Conservation (phyloP, 805 yeast genomes). For the Brettanomyces sp. region DNA sequence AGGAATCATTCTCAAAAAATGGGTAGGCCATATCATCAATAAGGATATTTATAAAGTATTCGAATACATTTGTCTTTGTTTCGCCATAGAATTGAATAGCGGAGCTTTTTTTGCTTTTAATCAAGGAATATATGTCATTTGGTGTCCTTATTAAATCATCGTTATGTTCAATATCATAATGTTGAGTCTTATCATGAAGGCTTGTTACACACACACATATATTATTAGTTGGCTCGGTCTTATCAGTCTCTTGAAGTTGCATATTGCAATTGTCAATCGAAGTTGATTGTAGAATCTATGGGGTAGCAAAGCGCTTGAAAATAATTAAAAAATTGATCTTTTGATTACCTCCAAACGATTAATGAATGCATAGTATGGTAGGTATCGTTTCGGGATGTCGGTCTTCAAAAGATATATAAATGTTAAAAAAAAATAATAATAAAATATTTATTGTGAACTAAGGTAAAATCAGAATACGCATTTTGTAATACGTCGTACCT, state of each 20-base stretch:
- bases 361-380: too few relatives aligned
- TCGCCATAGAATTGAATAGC: not conserved
- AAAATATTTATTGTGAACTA: too few relatives aligned
- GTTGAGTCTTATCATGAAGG: not conserved
- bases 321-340: too few relatives aligned
- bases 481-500: too few relatives aligned
- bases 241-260: not conserved
- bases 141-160: not conserved
- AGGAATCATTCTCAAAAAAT: not conserved
- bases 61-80: not conserved
- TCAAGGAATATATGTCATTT: not conserved
- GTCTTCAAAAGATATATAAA: too few relatives aligned
- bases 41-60: not conserved
- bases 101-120: not conserved
- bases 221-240: not conserved
- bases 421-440: too few relatives aligned
- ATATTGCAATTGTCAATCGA: not conserved
- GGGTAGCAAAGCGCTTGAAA: too few relatives aligned
- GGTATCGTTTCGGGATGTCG: too few relatives aligned
- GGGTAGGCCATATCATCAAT: constrained; percentile 5
- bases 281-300: not conserved
- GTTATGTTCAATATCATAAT: not conserved
- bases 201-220: not conserved
- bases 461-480: too few relatives aligned
- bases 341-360: too few relatives aligned